Conservation (phyloP, 2,329 filamentous ascomycete species). For the Chaetothyriales sp. region DNA sequence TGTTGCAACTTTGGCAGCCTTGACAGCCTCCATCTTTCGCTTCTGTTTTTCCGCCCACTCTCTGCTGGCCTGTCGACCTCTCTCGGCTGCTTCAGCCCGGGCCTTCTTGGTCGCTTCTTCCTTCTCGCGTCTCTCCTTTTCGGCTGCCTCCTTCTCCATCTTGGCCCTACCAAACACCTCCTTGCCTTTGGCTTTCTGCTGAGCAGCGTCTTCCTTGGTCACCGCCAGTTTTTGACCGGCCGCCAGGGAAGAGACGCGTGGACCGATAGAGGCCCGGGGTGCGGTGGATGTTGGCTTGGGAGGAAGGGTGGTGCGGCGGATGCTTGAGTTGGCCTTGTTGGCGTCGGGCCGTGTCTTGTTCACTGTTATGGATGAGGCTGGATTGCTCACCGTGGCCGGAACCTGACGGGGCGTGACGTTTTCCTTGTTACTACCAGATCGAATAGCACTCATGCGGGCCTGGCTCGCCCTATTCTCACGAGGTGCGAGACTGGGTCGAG, state of each 20-base stretch:
- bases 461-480: constrained; percentile 34
- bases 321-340: constrained; percentile 8
- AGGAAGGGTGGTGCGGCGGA: constrained; percentile 7
- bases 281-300: constrained; percentile 3
- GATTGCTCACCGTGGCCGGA: not conserved
- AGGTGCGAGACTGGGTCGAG: constrained; percentile 20
- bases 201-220: constrained; percentile 8
- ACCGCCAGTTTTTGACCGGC: constrained; percentile 11
- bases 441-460: constrained; percentile 26
- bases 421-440: constrained; percentile 12
- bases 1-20: not conserved
- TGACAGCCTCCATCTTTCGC: constrained; percentile 10
- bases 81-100: constrained; percentile 22
- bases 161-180: constrained; percentile 19
- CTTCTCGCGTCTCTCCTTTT: constrained; percentile 20
- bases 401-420: constrained; percentile 9
- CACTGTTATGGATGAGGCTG: not conserved
- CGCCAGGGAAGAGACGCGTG: constrained; percentile 9
- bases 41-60: constrained; percentile 24
- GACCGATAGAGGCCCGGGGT: not conserved
- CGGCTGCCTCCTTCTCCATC: constrained; percentile 15
- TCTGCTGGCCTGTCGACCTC: constrained; percentile 21
- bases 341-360: constrained; percentile 6
- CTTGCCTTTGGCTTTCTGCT: constrained; percentile 19
- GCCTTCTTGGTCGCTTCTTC: constrained; percentile 22